Evolutionary conservation across 805 yeast species (phyloP), one percentile per base, ranked within the genome.

Genomic region (Candida nemodendra): DNA sequence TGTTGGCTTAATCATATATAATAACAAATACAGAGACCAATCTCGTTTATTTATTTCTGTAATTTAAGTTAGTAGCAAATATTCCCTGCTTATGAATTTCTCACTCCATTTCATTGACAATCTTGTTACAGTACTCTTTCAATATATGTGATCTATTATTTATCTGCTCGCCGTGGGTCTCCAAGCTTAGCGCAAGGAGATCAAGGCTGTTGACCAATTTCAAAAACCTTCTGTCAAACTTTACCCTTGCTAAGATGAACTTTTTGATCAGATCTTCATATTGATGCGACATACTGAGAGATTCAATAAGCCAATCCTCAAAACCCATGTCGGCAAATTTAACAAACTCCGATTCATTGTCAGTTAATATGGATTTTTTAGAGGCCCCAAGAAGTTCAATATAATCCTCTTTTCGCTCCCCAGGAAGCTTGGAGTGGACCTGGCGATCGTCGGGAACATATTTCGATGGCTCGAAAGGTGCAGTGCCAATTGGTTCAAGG

Each of bases 51-150:
- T 23, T 23, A 12, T n/a, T n/a, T n/a, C n/a, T n/a, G n/a, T n/a
- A n/a, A n/a, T n/a, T n/a, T n/a, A n/a, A n/a, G n/a, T n/a, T n/a
- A n/a, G n/a, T n/a, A n/a, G n/a, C n/a, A n/a, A n/a, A n/a, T n/a
- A n/a, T n/a, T n/a, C n/a, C n/a, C n/a, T n/a, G n/a, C n/a, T n/a
- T n/a, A n/a, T n/a, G n/a, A n/a, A n/a, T n/a, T n/a, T n/a, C 15
- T 47, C 46, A 35, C 4, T 32, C 30, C 44, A 50, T 45, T 27
- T 57, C 54, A 37, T 45, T 44, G 28, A 49, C 58, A 50, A 47
- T 71, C 51, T 69, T 73, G 30, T 59, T 60, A 11, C 76, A 76
- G 22, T 71, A 53, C n/a, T 56, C 61, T 40, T 65, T 69, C 18
- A 74, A 56, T 36, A 62, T 63, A 39, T 68, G 66, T 9, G 72